A percentile compares a stretch with the other conserved stretches of the same genome.
Evolutionary conservation across 2,329 filamentous ascomycete species (phyloP).

Genomic region (Neoarthrinium moseri): DNA sequence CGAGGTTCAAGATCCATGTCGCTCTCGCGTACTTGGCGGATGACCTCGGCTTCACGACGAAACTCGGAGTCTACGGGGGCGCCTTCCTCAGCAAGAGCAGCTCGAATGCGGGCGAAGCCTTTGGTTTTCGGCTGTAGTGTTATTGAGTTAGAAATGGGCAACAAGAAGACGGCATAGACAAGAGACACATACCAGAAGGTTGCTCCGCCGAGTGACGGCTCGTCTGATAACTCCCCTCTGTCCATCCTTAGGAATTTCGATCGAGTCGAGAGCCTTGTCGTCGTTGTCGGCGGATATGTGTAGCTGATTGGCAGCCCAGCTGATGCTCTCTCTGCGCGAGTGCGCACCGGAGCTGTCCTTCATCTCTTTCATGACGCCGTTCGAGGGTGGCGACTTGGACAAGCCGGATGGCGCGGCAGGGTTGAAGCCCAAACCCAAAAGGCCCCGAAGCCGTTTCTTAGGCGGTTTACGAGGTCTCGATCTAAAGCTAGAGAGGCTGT

Average conservation of each 20-base stretch:
- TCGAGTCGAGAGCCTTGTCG: slow-evolving; percentile 57
- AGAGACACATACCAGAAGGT: slow-evolving; percentile 68
- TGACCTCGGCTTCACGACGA: slow-evolving; percentile 88
- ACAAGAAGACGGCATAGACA: not conserved
- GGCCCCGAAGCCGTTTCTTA: slow-evolving; percentile 48
- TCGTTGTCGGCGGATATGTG: slow-evolving; percentile 82
- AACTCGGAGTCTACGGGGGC: slow-evolving; percentile 87
- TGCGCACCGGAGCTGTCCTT: slow-evolving; percentile 38
- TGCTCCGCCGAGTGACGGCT: slow-evolving; percentile 82
- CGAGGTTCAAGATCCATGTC: slow-evolving; percentile 63
- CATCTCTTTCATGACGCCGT: slow-evolving; percentile 33
- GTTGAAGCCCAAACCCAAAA: slow-evolving; percentile 51
- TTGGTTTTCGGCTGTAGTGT: slow-evolving; percentile 92
- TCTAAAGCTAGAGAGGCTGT: slow-evolving; percentile 80
- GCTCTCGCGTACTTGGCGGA: slow-evolving; percentile 90
- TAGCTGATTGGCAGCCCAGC: slow-evolving; percentile 84
- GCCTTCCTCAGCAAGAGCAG: slow-evolving; percentile 83
- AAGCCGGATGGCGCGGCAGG: slow-evolving; percentile 38
- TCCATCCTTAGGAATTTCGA: slow-evolving; percentile 47
- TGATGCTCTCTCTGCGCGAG: slow-evolving; percentile 81
- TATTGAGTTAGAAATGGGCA: slow-evolving; percentile 28
- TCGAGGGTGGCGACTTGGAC: slow-evolving; percentile 72
- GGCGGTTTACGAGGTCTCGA: slow-evolving; percentile 69
- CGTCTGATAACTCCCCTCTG: slow-evolving; percentile 78
- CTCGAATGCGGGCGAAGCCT: slow-evolving; percentile 89